Evolutionary conservation across 192 early-diverging fungal species (phyloP), one percentile per base, ranked within the genome.

Genomic region (Pilaira anomala): DNA sequence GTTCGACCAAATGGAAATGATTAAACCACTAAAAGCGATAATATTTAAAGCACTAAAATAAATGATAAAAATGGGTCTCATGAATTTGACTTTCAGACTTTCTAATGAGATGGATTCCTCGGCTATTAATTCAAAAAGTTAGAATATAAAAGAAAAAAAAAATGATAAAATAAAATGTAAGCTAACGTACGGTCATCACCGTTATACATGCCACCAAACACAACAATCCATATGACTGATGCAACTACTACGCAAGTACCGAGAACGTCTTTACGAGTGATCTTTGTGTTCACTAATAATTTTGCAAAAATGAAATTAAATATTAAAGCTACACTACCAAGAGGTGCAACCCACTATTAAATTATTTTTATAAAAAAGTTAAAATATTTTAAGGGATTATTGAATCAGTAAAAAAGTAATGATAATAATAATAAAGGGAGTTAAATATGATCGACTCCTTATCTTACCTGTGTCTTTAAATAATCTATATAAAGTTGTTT

Each of bases 251-350:
- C 76, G 36, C 78, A 66, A 8, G 83, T 85, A 3, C 83, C 83
- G 26, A 77, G 62, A 26, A 82, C 70, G 66, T 85, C 79, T 51
- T 72, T 66, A 21, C 65, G 59, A 25, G 79, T 78, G 45, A 85
- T 85, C 25, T 71, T 54, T 11, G 83, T 85, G 21, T 74, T 74
- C 16, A 85, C 80, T n/a, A 85, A 60, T 40, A 80, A 71, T 63
- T 76, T 80, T 16, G 83, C 83, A 71, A 85, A 85, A 16, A 85
- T 48, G 55, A 82, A 85, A 60, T 85, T 85, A 67, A 79, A 85
- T 57, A 85, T 81, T 48, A 85, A 62, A 3, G 81, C 76, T 12
- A 80, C 71, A 36, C 76, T 76, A 18, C 82, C 84, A 6, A 83
- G 63, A 26, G 81, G 81, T 26, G 81, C 81, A 3, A 83, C 84